Conservation (phyloP, 257 asterid species). For the Jasminum sambac region DNA sequence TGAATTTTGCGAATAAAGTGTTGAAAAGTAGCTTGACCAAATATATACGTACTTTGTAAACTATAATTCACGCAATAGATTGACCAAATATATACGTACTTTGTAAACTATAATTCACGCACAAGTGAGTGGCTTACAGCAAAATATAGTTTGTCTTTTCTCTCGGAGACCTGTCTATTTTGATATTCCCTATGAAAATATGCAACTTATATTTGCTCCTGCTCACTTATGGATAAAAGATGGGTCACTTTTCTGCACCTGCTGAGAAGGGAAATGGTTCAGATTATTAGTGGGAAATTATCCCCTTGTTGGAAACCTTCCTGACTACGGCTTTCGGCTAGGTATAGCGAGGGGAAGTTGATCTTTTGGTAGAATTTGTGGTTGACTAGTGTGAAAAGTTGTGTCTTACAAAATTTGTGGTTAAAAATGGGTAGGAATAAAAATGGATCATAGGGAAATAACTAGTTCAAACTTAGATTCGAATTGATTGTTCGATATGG, state of each 20-base stretch:
- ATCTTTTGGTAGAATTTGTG: too few relatives aligned
- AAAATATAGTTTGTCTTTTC: neutral
- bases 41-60: too few relatives aligned
- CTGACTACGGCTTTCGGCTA: too few relatives aligned
- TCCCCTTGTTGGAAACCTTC: neutral
- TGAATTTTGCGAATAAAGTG: too few relatives aligned
- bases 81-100: too few relatives aligned
- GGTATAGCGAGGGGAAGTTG: too few relatives aligned
- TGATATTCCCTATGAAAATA: neutral
- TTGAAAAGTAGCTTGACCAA: too few relatives aligned
- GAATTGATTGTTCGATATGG: neutral
- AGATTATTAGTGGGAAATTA: neutral
- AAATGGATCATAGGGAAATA: too few relatives aligned
- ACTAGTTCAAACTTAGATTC: neutral
- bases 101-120: neutral
- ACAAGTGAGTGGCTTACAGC: neutral
- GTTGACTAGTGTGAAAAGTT: too few relatives aligned
- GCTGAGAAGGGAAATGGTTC: neutral
- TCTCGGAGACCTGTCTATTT: conserved; percentile 6
- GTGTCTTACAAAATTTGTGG: too few relatives aligned
- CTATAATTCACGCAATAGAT: neutral
- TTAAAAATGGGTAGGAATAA: too few relatives aligned
- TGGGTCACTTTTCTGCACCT: neutral
- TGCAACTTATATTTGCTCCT: neutral
- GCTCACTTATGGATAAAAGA: neutral